phyloP scores from a whole-genome alignment of 2,329 filamentous ascomycete genomes.

The Gaeumannomyces tritici region DNA sequence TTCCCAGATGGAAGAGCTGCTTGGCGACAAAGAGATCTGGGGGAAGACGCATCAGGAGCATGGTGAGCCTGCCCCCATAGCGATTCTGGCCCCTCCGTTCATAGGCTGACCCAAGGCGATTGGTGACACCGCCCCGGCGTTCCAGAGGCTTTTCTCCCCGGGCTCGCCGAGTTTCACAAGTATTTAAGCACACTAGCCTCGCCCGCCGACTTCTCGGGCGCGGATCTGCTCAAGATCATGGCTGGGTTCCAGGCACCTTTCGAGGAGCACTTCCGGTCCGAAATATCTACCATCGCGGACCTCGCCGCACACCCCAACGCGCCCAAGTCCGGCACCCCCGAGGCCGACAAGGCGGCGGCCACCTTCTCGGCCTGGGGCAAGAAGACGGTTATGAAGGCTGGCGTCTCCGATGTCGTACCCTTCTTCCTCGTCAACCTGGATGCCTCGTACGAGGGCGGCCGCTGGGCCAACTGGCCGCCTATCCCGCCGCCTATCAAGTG shows the following conservation, averaged over 20 bases:
- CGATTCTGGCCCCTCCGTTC: not conserved
- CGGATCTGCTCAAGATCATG: constrained; percentile 39
- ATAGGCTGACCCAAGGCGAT: not conserved
- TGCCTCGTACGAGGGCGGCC: constrained; percentile 39
- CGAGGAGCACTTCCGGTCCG: constrained; percentile 44
- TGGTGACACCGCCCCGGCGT: not conserved
- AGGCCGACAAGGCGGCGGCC: constrained; percentile 32
- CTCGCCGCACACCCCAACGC: constrained; percentile 40
- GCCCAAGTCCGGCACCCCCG: constrained; percentile 33
- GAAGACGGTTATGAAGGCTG: constrained; percentile 52
- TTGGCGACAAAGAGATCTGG: constrained; percentile 40
- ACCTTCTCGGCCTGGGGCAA: constrained; percentile 54
- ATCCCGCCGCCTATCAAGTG: constrained; percentile 52
- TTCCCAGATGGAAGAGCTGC: constrained; percentile 40
- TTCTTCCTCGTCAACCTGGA: constrained; percentile 59
- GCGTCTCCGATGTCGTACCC: constrained; percentile 48
- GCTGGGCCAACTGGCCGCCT: constrained; percentile 55
- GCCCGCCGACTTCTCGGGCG: constrained; percentile 31
- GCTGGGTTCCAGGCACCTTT: constrained; percentile 39
- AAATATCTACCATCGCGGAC: constrained; percentile 40
- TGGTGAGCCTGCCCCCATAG: constrained; percentile 24
- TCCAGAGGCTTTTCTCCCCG: constrained; percentile 37
- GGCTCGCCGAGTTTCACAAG: constrained; percentile 38
- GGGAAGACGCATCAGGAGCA: constrained; percentile 45
- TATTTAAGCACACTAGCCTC: constrained; percentile 36